Conservation (phyloP, 805 yeast species). For the Pichia heedii region DNA sequence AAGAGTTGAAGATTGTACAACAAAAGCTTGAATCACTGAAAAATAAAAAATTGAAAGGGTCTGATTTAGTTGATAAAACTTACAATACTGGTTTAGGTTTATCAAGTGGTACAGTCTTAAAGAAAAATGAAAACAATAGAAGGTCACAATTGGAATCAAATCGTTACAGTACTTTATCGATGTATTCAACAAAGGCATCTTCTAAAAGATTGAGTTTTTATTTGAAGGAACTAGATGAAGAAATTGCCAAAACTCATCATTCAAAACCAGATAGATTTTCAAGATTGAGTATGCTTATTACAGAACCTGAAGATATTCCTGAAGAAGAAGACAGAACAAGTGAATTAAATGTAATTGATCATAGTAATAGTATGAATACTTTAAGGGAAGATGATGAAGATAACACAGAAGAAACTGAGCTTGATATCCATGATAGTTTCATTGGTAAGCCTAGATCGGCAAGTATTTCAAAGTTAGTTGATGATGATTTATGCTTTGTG, state of each 20-base stretch:
- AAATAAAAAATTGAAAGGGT: constrained; percentile 2
- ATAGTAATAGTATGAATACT: constrained; percentile 6
- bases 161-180: constrained; percentile 61
- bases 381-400: constrained; percentile 7
- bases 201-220: constrained; percentile 47
- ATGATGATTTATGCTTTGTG: constrained; percentile 26
- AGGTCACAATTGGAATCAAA: constrained; percentile 31
- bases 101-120: constrained; percentile 13
- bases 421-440: constrained; percentile 1
- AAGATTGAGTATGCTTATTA: constrained; percentile 22
- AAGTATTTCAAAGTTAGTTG: constrained; percentile 8
- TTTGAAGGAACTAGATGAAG: constrained; percentile 22
- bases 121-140: constrained; percentile 20
- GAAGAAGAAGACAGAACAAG: constrained; percentile 3
- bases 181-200: constrained; percentile 61
- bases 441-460: constrained; percentile 5
- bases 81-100: constrained; percentile 2
- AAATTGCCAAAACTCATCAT: constrained; percentile 9
- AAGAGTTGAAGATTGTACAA: constrained; percentile 8
- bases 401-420: constrained; percentile 19
- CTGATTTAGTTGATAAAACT: constrained; percentile 6
- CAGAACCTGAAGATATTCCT: constrained; percentile 2
- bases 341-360: background rate
- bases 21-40: constrained; percentile 6
- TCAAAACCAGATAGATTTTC: constrained; percentile 14